Evolutionary conservation across 176 grass and related monocot species (phyloP).

Genomic region (Oryza glumipatula): DNA sequence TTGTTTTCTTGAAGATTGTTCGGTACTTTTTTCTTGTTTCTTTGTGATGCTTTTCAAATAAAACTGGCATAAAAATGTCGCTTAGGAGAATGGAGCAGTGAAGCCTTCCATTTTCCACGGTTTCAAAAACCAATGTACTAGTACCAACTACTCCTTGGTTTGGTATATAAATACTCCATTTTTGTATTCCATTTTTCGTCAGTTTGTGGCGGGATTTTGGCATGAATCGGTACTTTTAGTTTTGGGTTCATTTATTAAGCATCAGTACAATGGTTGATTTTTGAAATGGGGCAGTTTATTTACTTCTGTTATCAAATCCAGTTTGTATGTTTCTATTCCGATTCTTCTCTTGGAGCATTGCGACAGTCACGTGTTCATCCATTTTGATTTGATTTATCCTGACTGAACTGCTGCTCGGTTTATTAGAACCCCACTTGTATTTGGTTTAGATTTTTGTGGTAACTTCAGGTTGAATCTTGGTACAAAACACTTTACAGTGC

Average conservation of each 20-base stretch:
- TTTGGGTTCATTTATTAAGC: conserved; percentile 27
- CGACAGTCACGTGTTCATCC: conserved; percentile 37
- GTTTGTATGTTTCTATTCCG: conserved; percentile 30
- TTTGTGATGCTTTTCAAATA: conserved; percentile 5
- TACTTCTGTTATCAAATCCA: background rate
- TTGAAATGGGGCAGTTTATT: conserved; percentile 25
- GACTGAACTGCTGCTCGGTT: background rate
- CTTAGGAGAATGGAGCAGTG: background rate
- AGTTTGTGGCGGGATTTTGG: conserved; percentile 23
- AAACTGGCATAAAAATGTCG: conserved; percentile 11
- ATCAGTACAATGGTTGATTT: conserved; percentile 26
- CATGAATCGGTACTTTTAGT: background rate
- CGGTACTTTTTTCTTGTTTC: background rate
- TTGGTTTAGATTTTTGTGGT: background rate
- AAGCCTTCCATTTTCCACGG: conserved; percentile 5
- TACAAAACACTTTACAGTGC: background rate
- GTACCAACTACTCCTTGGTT: conserved; percentile 6
- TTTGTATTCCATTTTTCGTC: conserved; percentile 27
- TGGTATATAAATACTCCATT: background rate
- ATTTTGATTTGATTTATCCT: conserved; percentile 33
- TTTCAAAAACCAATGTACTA: conserved; percentile 37
- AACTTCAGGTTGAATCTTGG: conserved; percentile 32
- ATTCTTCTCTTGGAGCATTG: conserved; percentile 23
- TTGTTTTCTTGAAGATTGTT: background rate
- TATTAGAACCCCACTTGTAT: background rate